phyloP scores from a whole-genome alignment of 371 early-diverging fungal species.

The Zychaea mexicana region DNA sequence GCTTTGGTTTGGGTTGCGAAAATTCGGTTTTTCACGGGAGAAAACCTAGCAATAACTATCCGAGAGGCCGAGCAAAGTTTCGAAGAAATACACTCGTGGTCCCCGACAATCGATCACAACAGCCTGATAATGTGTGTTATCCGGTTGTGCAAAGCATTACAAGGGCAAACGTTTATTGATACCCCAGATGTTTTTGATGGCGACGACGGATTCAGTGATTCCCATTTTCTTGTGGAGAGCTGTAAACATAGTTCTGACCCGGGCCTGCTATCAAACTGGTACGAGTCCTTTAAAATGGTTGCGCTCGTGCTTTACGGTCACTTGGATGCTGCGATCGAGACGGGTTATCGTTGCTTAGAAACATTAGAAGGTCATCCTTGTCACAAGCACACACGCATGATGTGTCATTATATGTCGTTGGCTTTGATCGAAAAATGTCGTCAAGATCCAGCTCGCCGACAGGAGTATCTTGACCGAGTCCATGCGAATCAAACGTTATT shows the following conservation, averaged over 20 bases:
- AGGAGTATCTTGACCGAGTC: conserved; percentile 20
- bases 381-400: conserved; percentile 40
- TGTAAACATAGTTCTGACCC: conserved; percentile 31
- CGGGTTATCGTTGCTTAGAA: conserved; percentile 28
- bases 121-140: conserved; percentile 41
- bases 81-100: conserved; percentile 42
- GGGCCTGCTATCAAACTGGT: conserved; percentile 35
- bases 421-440: conserved; percentile 36
- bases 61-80: conserved; percentile 19
- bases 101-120: conserved; percentile 34
- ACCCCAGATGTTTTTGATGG: conserved; percentile 36
- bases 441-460: conserved; percentile 8
- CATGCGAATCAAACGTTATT: conserved; percentile 26
- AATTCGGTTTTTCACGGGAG: neutral
- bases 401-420: conserved; percentile 28
- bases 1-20: neutral
- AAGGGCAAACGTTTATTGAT: conserved; percentile 34
- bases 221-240: conserved; percentile 36
- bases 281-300: conserved; percentile 40
- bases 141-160: conserved; percentile 37
- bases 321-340: conserved; percentile 33
- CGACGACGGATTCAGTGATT: conserved; percentile 46
- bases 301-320: conserved; percentile 46
- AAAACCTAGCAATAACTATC: conserved; percentile 21
- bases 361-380: conserved; percentile 39